Conservation (phyloP, 2,329 filamentous ascomycete genomes). For the Cercospora canescens region DNA sequence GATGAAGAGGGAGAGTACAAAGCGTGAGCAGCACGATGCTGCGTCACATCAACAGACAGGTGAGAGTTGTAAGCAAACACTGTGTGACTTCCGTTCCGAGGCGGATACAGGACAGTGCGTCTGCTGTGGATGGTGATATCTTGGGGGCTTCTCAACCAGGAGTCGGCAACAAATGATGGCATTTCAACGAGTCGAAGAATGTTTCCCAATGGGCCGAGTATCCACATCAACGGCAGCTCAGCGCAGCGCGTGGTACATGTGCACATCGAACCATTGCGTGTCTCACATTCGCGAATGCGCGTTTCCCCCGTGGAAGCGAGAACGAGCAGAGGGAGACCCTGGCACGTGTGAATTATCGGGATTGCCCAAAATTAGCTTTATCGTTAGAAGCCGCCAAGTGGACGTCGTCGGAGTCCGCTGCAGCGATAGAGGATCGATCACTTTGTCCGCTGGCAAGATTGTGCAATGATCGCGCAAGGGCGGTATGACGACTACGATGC, state of each 20-base stretch:
- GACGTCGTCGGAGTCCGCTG: neutral
- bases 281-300: neutral
- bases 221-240: neutral
- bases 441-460: neutral
- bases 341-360: neutral
- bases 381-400: neutral
- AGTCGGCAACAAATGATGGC: neutral
- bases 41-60: neutral
- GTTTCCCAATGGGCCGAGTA: neutral
- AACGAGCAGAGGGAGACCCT: neutral
- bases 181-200: neutral
- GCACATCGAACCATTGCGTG: slow-evolving; percentile 1
- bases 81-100: neutral
- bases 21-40: neutral
- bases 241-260: neutral
- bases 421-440: neutral
- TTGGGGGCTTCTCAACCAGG: neutral
- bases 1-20: neutral
- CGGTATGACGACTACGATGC: neutral
- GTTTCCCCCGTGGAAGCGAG: neutral
- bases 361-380: neutral
- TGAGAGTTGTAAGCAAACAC: neutral
- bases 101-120: no score
- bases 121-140: neutral
- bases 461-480: neutral